Percentiles rank a stretch among this genome's conserved stretches.
Conservation (phyloP, 2,329 filamentous ascomycete genomes). For the Metarhizium rileyi region DNA sequence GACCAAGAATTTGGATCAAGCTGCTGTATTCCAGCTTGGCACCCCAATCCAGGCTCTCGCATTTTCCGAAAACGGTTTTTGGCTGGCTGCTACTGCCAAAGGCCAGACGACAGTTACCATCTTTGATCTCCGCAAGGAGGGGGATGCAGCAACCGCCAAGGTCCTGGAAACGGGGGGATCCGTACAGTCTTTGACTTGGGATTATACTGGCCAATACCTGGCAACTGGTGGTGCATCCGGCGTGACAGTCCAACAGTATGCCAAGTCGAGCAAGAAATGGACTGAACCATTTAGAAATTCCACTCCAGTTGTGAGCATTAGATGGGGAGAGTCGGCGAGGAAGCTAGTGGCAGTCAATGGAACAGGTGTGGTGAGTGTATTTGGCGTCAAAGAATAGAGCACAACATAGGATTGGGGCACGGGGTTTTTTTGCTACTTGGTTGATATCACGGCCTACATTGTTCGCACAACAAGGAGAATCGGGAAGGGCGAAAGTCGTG, state of each 20-base stretch:
- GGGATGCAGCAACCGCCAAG: constrained; percentile 71
- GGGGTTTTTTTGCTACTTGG: background rate
- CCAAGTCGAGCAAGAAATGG: constrained; percentile 82
- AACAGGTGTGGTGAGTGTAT: constrained; percentile 65
- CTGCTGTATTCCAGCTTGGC: constrained; percentile 61
- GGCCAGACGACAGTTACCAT: constrained; percentile 71
- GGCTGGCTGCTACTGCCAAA: constrained; percentile 77
- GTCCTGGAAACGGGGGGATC: constrained; percentile 73
- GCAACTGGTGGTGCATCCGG: constrained; percentile 72
- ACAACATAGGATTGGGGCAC: background rate
- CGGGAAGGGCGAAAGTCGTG: background rate
- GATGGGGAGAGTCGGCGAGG: constrained; percentile 69
- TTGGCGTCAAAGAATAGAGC: constrained; percentile 43
- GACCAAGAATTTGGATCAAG: constrained; percentile 66
- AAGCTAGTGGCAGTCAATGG: constrained; percentile 65
- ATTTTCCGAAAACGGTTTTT: constrained; percentile 96
- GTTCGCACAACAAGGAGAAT: background rate
- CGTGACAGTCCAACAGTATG: constrained; percentile 80
- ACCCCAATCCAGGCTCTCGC: constrained; percentile 64
- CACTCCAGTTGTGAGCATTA: constrained; percentile 59
- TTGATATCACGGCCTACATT: background rate
- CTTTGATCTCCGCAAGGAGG: constrained; percentile 88
- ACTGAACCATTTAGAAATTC: constrained; percentile 73
- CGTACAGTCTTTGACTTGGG: constrained; percentile 75
- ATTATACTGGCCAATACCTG: constrained; percentile 91